Conservation (phyloP, 1,284 basidiomycete genomes). For the Laetiporus sulphureus region DNA sequence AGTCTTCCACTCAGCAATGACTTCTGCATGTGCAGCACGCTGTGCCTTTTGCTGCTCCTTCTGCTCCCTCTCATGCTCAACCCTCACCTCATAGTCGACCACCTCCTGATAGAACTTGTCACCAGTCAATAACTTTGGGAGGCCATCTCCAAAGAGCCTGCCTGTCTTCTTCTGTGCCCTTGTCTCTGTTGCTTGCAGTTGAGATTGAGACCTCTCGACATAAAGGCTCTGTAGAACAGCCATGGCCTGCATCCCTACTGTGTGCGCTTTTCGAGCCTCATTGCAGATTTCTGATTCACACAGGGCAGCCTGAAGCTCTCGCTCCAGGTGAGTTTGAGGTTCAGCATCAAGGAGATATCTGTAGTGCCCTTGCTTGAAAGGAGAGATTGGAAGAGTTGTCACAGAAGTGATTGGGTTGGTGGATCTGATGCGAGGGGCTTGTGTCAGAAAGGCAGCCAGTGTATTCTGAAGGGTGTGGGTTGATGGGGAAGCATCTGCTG, state of each 20-base stretch:
- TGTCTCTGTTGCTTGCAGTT: constrained; percentile 17
- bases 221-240: constrained; percentile 16
- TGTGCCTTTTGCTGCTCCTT: not conserved
- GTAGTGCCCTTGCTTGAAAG: not conserved
- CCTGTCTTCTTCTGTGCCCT: constrained; percentile 11
- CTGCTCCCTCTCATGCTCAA: not conserved
- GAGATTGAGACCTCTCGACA: constrained; percentile 9
- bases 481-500: not conserved
- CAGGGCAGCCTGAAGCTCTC: not conserved
- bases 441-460: not conserved
- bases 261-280: not conserved
- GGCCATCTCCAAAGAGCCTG: constrained; percentile 7
- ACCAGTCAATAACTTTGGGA: constrained; percentile 8
- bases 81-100: not conserved
- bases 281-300: not conserved
- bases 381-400: not conserved
- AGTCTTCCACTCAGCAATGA: not conserved
- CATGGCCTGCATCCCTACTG: not conserved
- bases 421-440: not conserved
- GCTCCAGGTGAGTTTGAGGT: not conserved
- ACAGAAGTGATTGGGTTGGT: not conserved
- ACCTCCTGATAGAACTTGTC: constrained; percentile 5
- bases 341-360: not conserved
- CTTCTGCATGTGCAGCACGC: not conserved
- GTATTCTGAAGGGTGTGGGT: not conserved